Conservation (phyloP, 2,329 filamentous ascomycete species). For the Aspergillus fumigatus region DNA sequence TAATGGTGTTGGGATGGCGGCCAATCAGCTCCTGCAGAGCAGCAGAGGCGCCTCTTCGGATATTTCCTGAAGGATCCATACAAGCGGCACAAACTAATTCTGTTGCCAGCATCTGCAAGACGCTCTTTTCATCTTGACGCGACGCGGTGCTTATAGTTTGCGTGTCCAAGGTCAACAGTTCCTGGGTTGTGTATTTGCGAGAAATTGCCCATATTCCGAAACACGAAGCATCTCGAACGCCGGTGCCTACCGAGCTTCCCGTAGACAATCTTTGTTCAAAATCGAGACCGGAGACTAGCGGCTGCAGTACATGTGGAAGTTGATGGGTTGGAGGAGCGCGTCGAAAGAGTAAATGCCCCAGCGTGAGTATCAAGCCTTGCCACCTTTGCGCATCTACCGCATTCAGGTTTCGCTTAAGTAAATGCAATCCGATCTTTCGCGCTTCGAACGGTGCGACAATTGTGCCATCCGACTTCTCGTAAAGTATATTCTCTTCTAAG, state of each 20-base stretch:
- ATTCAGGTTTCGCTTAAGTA: constrained; percentile 55
- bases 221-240: constrained; percentile 90
- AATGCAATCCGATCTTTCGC: constrained; percentile 31
- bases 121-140: constrained; percentile 29
- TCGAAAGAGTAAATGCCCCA: constrained; percentile 82
- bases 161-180: constrained; percentile 61
- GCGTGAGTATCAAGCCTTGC: constrained; percentile 86
- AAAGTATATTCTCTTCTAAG: constrained; percentile 59
- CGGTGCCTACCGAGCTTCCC: constrained; percentile 79
- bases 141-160: constrained; percentile 26
- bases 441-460: constrained; percentile 34
- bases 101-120: constrained; percentile 73
- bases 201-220: constrained; percentile 95
- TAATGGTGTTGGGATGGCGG: constrained; percentile 79
- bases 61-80: constrained; percentile 87
- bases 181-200: constrained; percentile 74
- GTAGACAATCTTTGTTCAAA: constrained; percentile 87
- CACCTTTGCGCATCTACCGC: constrained; percentile 78
- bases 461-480: constrained; percentile 44
- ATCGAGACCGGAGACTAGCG: constrained; percentile 70
- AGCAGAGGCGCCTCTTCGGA: constrained; percentile 85
- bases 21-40: constrained; percentile 92
- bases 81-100: constrained; percentile 78
- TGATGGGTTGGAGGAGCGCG: constrained; percentile 69
- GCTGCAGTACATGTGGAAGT: constrained; percentile 69